Conservation (phyloP, 192 early-diverging fungal genomes). For the Coemansia sp. region DNA sequence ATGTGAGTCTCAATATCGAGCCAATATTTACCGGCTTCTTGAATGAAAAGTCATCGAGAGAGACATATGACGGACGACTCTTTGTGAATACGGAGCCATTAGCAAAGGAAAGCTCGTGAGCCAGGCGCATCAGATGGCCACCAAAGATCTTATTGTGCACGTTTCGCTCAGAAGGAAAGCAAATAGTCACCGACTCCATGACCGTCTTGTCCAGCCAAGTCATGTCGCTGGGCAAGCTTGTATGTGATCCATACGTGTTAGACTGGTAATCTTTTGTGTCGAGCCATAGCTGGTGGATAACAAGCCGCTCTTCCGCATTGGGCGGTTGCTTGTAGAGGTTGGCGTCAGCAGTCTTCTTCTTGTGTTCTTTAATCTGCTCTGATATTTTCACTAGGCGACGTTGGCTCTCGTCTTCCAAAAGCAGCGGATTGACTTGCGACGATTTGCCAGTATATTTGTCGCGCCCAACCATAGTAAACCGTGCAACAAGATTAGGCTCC, state of each 20-base stretch:
- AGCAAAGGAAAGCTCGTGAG: slow-evolving; percentile 80
- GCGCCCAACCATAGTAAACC: slow-evolving; percentile 87
- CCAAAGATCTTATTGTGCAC: slow-evolving; percentile 80
- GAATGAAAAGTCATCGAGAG: slow-evolving; percentile 77
- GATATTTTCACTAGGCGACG: slow-evolving; percentile 67
- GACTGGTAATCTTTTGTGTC: slow-evolving; percentile 65
- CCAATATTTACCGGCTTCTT: slow-evolving; percentile 84
- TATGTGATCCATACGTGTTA: slow-evolving; percentile 27
- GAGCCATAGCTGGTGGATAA: slow-evolving; percentile 78
- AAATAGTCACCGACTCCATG: slow-evolving; percentile 68
- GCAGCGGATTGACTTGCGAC: slow-evolving; percentile 70
- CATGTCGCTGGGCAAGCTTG: slow-evolving; percentile 49
- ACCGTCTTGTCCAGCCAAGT: slow-evolving; percentile 77
- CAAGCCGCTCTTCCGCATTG: slow-evolving; percentile 69
- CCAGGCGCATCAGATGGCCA: slow-evolving; percentile 79
- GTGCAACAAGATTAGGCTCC: slow-evolving; percentile 69
- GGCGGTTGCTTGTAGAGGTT: slow-evolving; percentile 72
- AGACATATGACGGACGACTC: slow-evolving; percentile 58
- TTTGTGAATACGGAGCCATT: slow-evolving; percentile 70
- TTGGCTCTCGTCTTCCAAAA: slow-evolving; percentile 71
- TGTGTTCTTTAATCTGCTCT: slow-evolving; percentile 63
- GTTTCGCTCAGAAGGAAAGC: slow-evolving; percentile 77
- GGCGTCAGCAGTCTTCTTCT: slow-evolving; percentile 47
- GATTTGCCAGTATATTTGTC: slow-evolving; percentile 70
- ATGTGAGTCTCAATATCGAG: slow-evolving; percentile 66